Evolutionary conservation across 106 monocot species (phyloP).

Genomic region (Posidonia australis): DNA sequence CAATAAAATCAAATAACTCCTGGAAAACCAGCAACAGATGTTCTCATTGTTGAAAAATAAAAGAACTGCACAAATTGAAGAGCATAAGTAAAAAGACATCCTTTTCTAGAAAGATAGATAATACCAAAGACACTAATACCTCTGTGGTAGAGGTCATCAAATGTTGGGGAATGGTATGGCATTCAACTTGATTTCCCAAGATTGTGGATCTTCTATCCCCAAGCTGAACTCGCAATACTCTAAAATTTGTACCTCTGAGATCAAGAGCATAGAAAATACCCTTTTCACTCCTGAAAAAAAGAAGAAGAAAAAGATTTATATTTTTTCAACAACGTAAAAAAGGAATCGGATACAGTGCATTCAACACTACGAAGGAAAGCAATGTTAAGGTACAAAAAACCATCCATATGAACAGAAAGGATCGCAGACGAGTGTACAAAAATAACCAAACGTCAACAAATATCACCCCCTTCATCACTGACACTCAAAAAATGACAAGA

Average conservation of each 20-base stretch:
- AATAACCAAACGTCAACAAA: not conserved
- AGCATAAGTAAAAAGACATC: not conserved
- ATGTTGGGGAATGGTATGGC: conserved; percentile 47
- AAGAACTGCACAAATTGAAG: not conserved
- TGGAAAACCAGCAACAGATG: conserved; percentile 10
- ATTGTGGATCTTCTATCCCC: conserved; percentile 38
- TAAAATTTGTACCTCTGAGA: conserved; percentile 66
- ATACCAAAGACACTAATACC: conserved; percentile 33
- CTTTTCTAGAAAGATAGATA: not conserved
- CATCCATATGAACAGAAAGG: too few species aligned
- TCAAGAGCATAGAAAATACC: conserved; percentile 79
- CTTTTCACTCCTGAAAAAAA: conserved; percentile 52
- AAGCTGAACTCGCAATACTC: conserved; percentile 64
- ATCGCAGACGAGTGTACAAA: too few species aligned
- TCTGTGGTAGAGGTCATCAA: conserved; percentile 46
- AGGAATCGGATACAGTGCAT: too few species aligned
- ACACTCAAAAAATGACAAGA: not conserved
- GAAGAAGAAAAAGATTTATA: not conserved
- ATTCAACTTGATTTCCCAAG: conserved; percentile 37
- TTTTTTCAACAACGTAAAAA: not conserved
- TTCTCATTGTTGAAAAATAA: not conserved
- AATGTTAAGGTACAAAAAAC: too few species aligned
- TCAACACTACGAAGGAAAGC: too few species aligned
- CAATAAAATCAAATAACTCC: conserved; percentile 62
- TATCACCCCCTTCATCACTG: not conserved